phyloP scores from a whole-genome alignment of 2,329 filamentous ascomycete species.

The Biscogniauxia sp. region DNA sequence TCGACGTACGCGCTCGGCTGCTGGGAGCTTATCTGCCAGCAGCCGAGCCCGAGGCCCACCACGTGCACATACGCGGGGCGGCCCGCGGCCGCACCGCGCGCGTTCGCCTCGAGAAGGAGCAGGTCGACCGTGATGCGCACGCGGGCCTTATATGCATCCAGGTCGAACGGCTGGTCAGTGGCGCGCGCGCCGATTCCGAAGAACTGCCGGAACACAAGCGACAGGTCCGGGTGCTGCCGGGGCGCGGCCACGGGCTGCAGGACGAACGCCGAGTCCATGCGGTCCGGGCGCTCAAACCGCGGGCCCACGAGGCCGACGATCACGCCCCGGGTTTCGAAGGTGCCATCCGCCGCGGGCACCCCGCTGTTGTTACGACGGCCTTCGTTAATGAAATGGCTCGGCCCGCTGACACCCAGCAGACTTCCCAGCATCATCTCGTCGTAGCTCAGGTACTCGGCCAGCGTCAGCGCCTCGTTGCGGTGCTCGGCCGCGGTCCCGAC shows the following conservation, averaged over 20 bases:
- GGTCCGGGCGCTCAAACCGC: constrained; percentile 29
- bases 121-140: constrained; percentile 28
- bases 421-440: constrained; percentile 36
- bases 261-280: constrained; percentile 29
- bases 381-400: constrained; percentile 33
- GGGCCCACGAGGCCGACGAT: constrained; percentile 34
- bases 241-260: not conserved
- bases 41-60: constrained; percentile 34
- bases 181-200: constrained; percentile 8
- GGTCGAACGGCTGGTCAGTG: constrained; percentile 17
- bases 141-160: constrained; percentile 24
- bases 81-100: constrained; percentile 18
- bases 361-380: constrained; percentile 26
- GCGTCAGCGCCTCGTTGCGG: constrained; percentile 13
- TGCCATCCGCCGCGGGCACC: constrained; percentile 2
- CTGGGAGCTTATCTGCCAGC: constrained; percentile 10
- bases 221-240: constrained; percentile 23
- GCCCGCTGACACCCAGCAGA: constrained; percentile 30
- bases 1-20: constrained; percentile 23
- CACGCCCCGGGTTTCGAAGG: constrained; percentile 28
- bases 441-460: constrained; percentile 32
- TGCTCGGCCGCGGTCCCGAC: constrained; percentile 25
- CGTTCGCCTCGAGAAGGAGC: constrained; percentile 30
- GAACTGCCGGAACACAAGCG: constrained; percentile 23
- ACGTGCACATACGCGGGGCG: constrained; percentile 31